A percentile compares a stretch with the other conserved stretches of the same genome.
Conservation (phyloP, 2,329 filamentous ascomycete genomes). For the Elsinoe batatas region DNA sequence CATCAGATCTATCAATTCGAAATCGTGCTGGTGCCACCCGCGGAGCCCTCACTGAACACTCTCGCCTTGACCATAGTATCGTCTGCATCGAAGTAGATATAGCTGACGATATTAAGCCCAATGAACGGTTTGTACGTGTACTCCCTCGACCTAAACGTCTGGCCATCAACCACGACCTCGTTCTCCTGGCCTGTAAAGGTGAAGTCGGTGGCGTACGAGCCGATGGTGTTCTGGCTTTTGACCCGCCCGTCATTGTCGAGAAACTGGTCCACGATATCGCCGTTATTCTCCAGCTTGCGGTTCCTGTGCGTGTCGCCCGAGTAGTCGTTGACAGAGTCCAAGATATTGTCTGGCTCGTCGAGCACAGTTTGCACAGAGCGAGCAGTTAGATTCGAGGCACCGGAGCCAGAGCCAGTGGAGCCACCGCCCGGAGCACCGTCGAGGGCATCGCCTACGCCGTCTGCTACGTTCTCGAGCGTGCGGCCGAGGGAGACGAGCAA, state of each 20-base stretch:
- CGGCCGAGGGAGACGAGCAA: slow-evolving; percentile 34
- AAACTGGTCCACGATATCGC: slow-evolving; percentile 53
- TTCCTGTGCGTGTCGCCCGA: slow-evolving; percentile 42
- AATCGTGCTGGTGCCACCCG: slow-evolving; percentile 13
- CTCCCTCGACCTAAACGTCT: slow-evolving; percentile 18
- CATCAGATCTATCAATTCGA: background rate
- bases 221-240: slow-evolving; percentile 43
- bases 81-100: slow-evolving; percentile 17
- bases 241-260: slow-evolving; percentile 36
- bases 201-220: slow-evolving; percentile 51
- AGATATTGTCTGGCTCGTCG: slow-evolving; percentile 46
- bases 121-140: slow-evolving; percentile 21
- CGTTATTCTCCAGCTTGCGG: slow-evolving; percentile 45
- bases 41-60: slow-evolving; percentile 15
- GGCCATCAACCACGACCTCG: slow-evolving; percentile 17
- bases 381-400: slow-evolving; percentile 21
- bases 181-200: slow-evolving; percentile 34
- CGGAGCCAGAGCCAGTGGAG: background rate
- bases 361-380: slow-evolving; percentile 26
- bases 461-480: slow-evolving; percentile 22
- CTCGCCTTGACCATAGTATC: slow-evolving; percentile 15
- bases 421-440: slow-evolving; percentile 14
- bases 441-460: slow-evolving; percentile 16
- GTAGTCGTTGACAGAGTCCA: slow-evolving; percentile 54
- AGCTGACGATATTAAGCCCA: slow-evolving; percentile 20